These are phyloP conservation scores for Boletus rufocinnamomeus DNA, from an alignment of 768 basidiomycete species.

Conservation along the genomic window DNA sequence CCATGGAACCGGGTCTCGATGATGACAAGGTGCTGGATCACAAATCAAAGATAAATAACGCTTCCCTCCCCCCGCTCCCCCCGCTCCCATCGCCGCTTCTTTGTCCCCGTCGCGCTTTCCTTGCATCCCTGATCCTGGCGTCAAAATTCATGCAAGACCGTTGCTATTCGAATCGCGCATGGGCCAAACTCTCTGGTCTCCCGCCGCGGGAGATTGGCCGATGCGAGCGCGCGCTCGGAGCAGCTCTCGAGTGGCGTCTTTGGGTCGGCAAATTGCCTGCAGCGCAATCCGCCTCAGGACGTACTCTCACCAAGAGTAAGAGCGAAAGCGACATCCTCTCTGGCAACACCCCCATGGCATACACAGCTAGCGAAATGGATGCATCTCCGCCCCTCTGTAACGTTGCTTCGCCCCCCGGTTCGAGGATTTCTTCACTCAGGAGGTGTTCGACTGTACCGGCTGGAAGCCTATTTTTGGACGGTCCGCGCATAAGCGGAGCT, in stretches of 20 bases:
- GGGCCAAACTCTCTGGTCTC: slow-evolving; percentile 92
- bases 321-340: slow-evolving; percentile 47
- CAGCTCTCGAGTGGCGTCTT: slow-evolving; percentile 86
- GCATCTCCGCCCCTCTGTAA: neutral
- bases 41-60: slow-evolving; percentile 17
- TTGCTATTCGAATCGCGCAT: slow-evolving; percentile 90
- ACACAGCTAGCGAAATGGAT: slow-evolving; percentile 5
- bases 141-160: slow-evolving; percentile 94
- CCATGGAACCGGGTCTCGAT: slow-evolving; percentile 17
- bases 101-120: slow-evolving; percentile 86
- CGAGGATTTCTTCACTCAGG: slow-evolving; percentile 34
- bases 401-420: slow-evolving; percentile 16
- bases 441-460: slow-evolving; percentile 47
- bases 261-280: slow-evolving; percentile 79
- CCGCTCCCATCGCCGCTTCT: slow-evolving; percentile 76
- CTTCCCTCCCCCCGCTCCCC: slow-evolving; percentile 38
- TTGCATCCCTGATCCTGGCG: slow-evolving; percentile 85
- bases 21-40: slow-evolving; percentile 9
- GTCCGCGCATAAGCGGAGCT: slow-evolving; percentile 3
- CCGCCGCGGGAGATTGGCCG: slow-evolving; percentile 82
- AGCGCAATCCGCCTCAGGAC: slow-evolving; percentile 35
- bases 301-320: slow-evolving; percentile 49
- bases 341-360: slow-evolving; percentile 2
- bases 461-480: slow-evolving; percentile 30
- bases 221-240: slow-evolving; percentile 86